Evolutionary conservation across 371 early-diverging fungal genomes (phyloP).

Genomic region (Saksenaea vasiformis): DNA sequence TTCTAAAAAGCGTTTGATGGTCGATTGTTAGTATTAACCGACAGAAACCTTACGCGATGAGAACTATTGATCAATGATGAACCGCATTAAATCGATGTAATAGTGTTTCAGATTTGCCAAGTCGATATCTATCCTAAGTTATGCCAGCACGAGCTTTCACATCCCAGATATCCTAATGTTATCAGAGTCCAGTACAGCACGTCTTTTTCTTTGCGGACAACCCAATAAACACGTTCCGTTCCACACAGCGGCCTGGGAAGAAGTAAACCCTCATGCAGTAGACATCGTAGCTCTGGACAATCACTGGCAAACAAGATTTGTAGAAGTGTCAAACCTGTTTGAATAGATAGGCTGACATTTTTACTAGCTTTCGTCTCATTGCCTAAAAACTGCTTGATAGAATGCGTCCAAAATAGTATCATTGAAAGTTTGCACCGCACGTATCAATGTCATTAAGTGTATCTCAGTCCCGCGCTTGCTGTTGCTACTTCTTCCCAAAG

Average conservation of each 20-base stretch:
- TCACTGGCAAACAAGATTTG: conserved; percentile 74
- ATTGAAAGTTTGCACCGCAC: no score
- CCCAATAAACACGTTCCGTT: conserved; percentile 50
- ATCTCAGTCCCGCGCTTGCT: no score
- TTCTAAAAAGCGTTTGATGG: conserved; percentile 47
- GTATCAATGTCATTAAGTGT: no score
- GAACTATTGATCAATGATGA: neutral
- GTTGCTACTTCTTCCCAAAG: no score
- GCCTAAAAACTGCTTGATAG: no score
- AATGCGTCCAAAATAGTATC: no score
- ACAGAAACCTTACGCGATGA: conserved; percentile 44
- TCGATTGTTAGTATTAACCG: conserved; percentile 54
- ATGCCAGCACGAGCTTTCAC: conserved; percentile 15
- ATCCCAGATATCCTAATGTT: no score
- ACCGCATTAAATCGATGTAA: conserved; percentile 44
- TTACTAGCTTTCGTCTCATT: no score
- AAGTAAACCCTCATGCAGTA: conserved; percentile 80
- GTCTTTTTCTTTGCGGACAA: conserved; percentile 55
- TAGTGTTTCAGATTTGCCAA: conserved; percentile 58
- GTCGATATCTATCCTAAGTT: conserved; percentile 59
- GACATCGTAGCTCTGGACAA: conserved; percentile 73
- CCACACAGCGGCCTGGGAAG: conserved; percentile 64
- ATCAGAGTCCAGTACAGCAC: no score
- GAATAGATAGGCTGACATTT: no score
- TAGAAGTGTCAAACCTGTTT: conserved; percentile 60